Evolutionary conservation across 768 basidiomycete genomes (phyloP).

Genomic region (Hortiboletus campestris): DNA sequence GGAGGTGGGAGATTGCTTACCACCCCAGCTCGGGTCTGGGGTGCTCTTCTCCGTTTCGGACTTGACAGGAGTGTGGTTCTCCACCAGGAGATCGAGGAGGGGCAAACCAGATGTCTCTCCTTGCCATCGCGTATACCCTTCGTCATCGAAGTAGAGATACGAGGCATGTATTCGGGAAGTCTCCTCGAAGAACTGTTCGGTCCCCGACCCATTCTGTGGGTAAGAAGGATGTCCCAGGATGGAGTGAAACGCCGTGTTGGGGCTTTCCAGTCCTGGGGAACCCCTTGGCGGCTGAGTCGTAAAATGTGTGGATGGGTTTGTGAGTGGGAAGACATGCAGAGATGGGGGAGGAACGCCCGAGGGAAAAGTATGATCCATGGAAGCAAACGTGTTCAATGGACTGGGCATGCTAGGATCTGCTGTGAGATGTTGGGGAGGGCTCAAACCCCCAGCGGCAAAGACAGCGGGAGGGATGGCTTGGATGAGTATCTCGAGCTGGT

Average conservation of each 20-base stretch:
- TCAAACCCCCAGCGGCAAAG: slow-evolving; percentile 58
- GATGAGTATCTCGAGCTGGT: slow-evolving; percentile 80
- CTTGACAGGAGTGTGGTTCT: slow-evolving; percentile 53
- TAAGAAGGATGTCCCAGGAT: slow-evolving; percentile 38
- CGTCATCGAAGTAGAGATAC: slow-evolving; percentile 85
- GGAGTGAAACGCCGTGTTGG: slow-evolving; percentile 40
- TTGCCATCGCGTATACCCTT: slow-evolving; percentile 86
- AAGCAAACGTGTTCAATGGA: slow-evolving; percentile 39
- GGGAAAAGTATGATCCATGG: slow-evolving; percentile 40
- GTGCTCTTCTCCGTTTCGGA: slow-evolving; percentile 30
- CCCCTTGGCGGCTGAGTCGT: slow-evolving; percentile 42
- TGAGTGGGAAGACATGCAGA: slow-evolving; percentile 73
- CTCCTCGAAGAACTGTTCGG: slow-evolving; percentile 55
- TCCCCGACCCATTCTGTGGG: slow-evolving; percentile 18
- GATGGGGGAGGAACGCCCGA: slow-evolving; percentile 76
- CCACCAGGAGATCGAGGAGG: slow-evolving; percentile 78
- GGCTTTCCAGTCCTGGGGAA: slow-evolving; percentile 47
- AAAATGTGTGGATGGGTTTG: slow-evolving; percentile 80
- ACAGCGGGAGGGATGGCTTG: slow-evolving; percentile 82
- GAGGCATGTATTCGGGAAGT: slow-evolving; percentile 67
- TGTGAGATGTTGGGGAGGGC: slow-evolving; percentile 35
- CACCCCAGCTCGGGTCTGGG: slow-evolving; percentile 29
- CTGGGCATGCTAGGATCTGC: slow-evolving; percentile 31
- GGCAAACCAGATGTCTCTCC: slow-evolving; percentile 93
- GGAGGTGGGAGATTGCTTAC: slow-evolving; percentile 34